Evolutionary conservation across 2,329 filamentous ascomycete genomes (phyloP).

Genomic region (Trichophaea hybrida): DNA sequence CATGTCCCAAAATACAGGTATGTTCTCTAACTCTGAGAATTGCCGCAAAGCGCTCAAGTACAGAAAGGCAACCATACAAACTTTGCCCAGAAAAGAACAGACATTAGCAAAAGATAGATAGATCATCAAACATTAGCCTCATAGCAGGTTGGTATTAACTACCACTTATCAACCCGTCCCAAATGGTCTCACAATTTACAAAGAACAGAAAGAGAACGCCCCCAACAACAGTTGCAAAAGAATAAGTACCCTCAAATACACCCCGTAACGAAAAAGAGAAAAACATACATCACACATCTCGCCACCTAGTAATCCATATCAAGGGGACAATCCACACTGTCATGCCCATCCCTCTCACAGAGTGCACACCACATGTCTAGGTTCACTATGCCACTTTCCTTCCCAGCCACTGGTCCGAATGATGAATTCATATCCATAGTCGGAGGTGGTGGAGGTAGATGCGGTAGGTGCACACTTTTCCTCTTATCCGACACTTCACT

Average conservation of each 20-base stretch:
- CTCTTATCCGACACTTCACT: slow-evolving; percentile 8
- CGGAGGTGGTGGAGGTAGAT: slow-evolving; percentile 8
- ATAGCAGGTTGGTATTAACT: too few relatives aligned
- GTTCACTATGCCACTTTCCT: slow-evolving; percentile 64
- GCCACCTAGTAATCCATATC: slow-evolving; percentile 36
- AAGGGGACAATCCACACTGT: slow-evolving; percentile 88
- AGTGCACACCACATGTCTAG: slow-evolving; percentile 90
- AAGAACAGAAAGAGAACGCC: too few relatives aligned
- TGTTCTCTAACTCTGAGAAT: too few relatives aligned
- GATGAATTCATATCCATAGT: slow-evolving; percentile 13
- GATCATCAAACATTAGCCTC: too few relatives aligned
- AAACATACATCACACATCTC: neutral
- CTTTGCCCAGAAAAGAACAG: too few relatives aligned
- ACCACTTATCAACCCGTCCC: too few relatives aligned
- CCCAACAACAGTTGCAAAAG: neutral
- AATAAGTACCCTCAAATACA: neutral
- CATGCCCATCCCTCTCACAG: slow-evolving; percentile 89
- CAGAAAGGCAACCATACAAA: too few relatives aligned
- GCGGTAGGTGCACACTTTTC: slow-evolving; percentile 21
- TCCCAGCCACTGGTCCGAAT: slow-evolving; percentile 49
- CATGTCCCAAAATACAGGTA: too few relatives aligned
- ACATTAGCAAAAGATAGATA: too few relatives aligned
- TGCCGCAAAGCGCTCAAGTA: too few relatives aligned
- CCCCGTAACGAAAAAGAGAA: neutral
- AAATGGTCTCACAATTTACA: too few relatives aligned